Evolutionary conservation across 306 rosid genomes (phyloP).

Genomic region (Vigna unguiculata): DNA sequence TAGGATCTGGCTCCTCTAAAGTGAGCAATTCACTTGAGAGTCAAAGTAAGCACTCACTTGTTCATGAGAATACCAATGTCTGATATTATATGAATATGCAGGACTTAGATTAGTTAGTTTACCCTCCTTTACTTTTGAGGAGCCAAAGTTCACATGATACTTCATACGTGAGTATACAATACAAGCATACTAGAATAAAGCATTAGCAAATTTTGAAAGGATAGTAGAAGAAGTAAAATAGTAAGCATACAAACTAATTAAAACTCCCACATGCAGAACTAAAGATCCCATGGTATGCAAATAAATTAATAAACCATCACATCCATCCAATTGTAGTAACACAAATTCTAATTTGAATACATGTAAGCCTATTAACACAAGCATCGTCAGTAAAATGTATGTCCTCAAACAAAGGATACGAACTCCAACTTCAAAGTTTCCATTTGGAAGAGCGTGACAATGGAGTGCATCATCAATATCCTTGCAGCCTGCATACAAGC

Average conservation of each 20-base stretch:
- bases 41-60: background rate
- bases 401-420: slow-evolving; percentile 76
- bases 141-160: background rate
- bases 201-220: slow-evolving; percentile 24
- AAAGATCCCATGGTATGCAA: background rate
- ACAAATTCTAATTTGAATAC: slow-evolving; percentile 25
- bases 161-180: slow-evolving; percentile 6
- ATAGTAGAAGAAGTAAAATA: slow-evolving; percentile 7
- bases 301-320: slow-evolving; percentile 31
- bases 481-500: slow-evolving; percentile 78
- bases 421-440: slow-evolving; percentile 98
- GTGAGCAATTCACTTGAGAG: background rate
- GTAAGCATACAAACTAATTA: slow-evolving; percentile 23
- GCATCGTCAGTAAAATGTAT: slow-evolving; percentile 40
- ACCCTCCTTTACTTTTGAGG: background rate
- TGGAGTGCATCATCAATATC: slow-evolving; percentile 99
- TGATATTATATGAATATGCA: background rate
- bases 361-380: slow-evolving; percentile 1
- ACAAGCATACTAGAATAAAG: slow-evolving; percentile 19
- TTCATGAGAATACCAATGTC: background rate
- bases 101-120: background rate
- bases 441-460: slow-evolving; percentile 89
- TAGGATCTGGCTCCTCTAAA: background rate
- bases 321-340: slow-evolving; percentile 27
- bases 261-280: slow-evolving; percentile 18